Conservation (phyloP, 352 stramenopile genomes). For the Globisporangium nagaii region DNA sequence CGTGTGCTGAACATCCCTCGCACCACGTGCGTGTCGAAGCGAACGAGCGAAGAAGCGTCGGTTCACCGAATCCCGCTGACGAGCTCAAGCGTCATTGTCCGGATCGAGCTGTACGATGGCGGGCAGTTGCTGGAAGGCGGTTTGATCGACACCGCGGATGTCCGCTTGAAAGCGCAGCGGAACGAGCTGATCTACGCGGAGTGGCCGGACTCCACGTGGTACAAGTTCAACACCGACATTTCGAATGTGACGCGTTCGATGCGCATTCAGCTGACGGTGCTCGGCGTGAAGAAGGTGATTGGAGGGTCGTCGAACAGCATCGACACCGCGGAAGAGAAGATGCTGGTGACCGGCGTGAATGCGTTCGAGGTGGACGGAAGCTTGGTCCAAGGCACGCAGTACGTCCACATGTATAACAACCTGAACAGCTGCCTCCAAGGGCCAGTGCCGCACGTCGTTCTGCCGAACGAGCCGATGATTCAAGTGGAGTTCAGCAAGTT, state of each 20-base stretch:
- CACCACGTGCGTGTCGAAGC: conserved; percentile 55
- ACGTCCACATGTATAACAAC: conserved; percentile 82
- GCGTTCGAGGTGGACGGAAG: conserved; percentile 74
- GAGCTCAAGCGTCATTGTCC: conserved; percentile 65
- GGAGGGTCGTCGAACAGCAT: conserved; percentile 30
- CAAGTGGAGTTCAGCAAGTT: conserved; percentile 69
- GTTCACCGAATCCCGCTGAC: conserved; percentile 41
- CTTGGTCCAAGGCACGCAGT: conserved; percentile 59
- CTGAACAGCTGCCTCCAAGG: conserved; percentile 61
- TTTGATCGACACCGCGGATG: conserved; percentile 61
- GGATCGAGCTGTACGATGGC: conserved; percentile 74
- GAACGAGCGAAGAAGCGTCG: conserved; percentile 61
- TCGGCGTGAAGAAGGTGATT: conserved; percentile 69
- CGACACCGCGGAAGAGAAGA: conserved; percentile 49
- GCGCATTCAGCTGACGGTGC: conserved; percentile 67
- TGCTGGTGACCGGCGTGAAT: conserved; percentile 79
- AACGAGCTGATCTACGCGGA: conserved; percentile 69
- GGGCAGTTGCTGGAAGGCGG: conserved; percentile 65
- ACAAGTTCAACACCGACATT: conserved; percentile 75
- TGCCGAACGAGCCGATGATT: conserved; percentile 63
- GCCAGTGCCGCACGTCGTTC: conserved; percentile 67
- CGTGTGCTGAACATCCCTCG: conserved; percentile 82
- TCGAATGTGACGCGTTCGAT: conserved; percentile 65
- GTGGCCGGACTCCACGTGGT: conserved; percentile 70
- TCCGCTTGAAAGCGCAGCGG: conserved; percentile 64